Percentiles rank a stretch among this genome's conserved stretches.
Conservation (phyloP, 306 rosid genomes). For the Pyrus bretschneideri region DNA sequence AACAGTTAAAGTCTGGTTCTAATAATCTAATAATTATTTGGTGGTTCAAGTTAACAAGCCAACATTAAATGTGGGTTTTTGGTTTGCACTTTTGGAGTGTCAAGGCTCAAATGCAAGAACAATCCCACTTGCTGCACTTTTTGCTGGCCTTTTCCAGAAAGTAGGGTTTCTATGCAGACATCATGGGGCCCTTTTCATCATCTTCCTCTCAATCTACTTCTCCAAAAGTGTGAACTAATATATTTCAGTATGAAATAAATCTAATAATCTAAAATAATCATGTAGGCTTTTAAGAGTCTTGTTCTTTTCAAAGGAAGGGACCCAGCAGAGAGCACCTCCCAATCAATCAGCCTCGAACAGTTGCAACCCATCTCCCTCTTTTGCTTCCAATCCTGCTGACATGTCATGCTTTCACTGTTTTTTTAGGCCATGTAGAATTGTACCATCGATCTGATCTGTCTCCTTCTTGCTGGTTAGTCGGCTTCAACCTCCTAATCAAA, state of each 20-base stretch:
- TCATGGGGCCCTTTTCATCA: conserved; percentile 59
- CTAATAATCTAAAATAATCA: conserved; percentile 2
- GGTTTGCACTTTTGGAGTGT: conserved; percentile 28
- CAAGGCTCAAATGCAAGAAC: conserved; percentile 44
- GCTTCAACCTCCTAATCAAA: conserved; percentile 21
- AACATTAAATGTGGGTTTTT: conserved; percentile 27
- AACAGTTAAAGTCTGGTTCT: conserved; percentile 29
- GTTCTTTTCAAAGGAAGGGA: conserved; percentile 42
- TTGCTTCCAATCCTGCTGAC: conserved; percentile 53
- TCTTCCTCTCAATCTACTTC: conserved; percentile 25
- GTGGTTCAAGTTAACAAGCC: conserved; percentile 33
- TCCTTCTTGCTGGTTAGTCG: conserved; percentile 20
- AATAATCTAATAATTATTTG: neutral
- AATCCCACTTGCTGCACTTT: conserved; percentile 71
- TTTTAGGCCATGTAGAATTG: conserved; percentile 40
- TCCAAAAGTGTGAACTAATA: neutral
- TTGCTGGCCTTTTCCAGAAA: conserved; percentile 59
- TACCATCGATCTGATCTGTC: conserved; percentile 55
- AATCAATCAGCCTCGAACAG: conserved; percentile 20
- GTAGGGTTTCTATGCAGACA: conserved; percentile 23
- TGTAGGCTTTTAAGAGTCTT: conserved; percentile 24
- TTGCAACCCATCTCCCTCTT: neutral
- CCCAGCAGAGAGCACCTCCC: conserved; percentile 15
- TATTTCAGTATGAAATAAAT: conserved; percentile 15
- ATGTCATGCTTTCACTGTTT: conserved; percentile 53